Conservation (phyloP, 2,329 filamentous ascomycete species). For the Monilinia polystroma region DNA sequence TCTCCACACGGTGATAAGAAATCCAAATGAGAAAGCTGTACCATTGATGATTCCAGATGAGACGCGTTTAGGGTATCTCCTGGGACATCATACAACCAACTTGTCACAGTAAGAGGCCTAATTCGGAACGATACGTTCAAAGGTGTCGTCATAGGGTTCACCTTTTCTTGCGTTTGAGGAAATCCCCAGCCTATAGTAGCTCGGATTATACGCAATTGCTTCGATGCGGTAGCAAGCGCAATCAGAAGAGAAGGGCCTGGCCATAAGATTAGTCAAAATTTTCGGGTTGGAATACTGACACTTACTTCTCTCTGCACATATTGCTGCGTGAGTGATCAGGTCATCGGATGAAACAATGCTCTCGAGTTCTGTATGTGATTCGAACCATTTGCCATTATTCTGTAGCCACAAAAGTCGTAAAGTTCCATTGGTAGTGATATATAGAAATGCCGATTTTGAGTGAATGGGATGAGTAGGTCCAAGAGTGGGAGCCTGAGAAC, state of each 20-base stretch:
- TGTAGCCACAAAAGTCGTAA: conserved; percentile 78
- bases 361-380: conserved; percentile 72
- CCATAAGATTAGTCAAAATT: conserved; percentile 23
- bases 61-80: conserved; percentile 40
- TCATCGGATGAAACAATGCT: conserved; percentile 70
- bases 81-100: conserved; percentile 45
- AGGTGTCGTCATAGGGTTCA: conserved; percentile 47
- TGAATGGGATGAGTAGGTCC: conserved; percentile 73
- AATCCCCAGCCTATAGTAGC: conserved; percentile 73
- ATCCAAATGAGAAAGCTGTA: conserved; percentile 71
- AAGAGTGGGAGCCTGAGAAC: conserved; percentile 61
- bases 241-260: conserved; percentile 55
- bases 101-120: conserved; percentile 56
- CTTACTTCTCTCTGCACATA: conserved; percentile 72
- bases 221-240: conserved; percentile 66
- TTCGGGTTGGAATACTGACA: neutral
- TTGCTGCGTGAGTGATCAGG: conserved; percentile 74
- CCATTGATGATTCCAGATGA: conserved; percentile 52
- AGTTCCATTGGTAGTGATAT: conserved; percentile 70
- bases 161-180: conserved; percentile 56
- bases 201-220: conserved; percentile 71
- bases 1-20: conserved; percentile 63
- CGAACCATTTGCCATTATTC: conserved; percentile 68
- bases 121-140: conserved; percentile 56
- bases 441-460: conserved; percentile 71